phyloP scores from a whole-genome alignment of 176 grass and related monocot genomes.

The Dactylis glomerata region DNA sequence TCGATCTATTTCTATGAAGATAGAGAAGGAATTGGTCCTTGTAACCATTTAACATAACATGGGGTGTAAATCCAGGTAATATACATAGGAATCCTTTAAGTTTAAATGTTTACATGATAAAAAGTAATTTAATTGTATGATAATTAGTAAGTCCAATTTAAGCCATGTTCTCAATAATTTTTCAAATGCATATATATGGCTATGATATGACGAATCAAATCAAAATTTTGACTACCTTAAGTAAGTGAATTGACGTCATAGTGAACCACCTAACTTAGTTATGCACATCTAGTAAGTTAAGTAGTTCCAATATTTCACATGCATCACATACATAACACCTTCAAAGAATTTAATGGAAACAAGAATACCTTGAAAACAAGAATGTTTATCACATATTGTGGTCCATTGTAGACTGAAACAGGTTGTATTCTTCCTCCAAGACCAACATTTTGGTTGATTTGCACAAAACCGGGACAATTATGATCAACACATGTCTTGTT shows the following conservation, averaged over 20 bases:
- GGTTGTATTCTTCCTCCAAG: conserved; percentile 3
- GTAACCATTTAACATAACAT: no score
- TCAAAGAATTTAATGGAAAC: neutral
- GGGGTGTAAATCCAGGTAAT: no score
- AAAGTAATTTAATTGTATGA: no score
- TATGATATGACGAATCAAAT: no score
- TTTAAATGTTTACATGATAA: no score
- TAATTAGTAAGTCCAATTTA: no score
- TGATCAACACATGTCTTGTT: neutral
- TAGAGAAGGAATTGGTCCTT: no score
- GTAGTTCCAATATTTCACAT: neutral
- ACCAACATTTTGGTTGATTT: conserved; percentile 13
- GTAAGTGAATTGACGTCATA: neutral
- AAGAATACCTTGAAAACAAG: conserved; percentile 7
- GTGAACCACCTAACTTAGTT: neutral
- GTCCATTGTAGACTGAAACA: conserved; percentile 17
- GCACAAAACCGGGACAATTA: conserved; percentile 25
- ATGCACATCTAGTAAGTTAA: neutral
- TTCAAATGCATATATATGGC: no score
- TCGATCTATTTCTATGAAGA: no score
- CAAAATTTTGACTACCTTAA: no score
- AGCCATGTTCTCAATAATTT: no score
- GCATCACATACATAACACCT: neutral
- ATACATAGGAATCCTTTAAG: no score
- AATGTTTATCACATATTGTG: neutral